Conservation (phyloP, 164 flowering plant genomes). For the Taxillus chinensis region DNA sequence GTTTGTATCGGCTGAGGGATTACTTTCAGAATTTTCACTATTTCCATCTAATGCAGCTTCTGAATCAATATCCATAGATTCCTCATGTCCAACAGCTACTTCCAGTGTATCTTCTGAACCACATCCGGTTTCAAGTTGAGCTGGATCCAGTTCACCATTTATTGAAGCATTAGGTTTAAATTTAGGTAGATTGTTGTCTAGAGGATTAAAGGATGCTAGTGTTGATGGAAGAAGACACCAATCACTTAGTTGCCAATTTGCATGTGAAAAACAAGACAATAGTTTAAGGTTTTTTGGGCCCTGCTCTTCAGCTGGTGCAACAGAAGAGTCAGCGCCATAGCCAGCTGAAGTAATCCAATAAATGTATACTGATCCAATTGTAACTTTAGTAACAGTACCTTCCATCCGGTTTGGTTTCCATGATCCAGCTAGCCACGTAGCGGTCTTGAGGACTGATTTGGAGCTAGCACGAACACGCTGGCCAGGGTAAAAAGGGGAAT, state of each 20-base stretch:
- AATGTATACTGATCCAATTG: slow-evolving; percentile 72
- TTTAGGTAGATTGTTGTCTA: slow-evolving; percentile 26
- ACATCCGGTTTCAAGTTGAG: slow-evolving; percentile 24
- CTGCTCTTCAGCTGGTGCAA: slow-evolving; percentile 89
- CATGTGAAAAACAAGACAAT: slow-evolving; percentile 76
- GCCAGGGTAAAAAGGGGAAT: slow-evolving; percentile 86
- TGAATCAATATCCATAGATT: slow-evolving; percentile 35
- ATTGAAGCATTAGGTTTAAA: slow-evolving; percentile 20
- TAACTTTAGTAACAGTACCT: slow-evolving; percentile 81
- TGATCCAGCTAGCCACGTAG: slow-evolving; percentile 75
- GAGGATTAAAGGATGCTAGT: slow-evolving; percentile 18
- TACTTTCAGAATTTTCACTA: slow-evolving; percentile 16
- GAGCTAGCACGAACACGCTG: slow-evolving; percentile 80
- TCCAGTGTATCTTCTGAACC: slow-evolving; percentile 30
- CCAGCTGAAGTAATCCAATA: slow-evolving; percentile 96
- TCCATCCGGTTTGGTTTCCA: slow-evolving; percentile 77
- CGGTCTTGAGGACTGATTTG: slow-evolving; percentile 77
- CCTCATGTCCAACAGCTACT: slow-evolving; percentile 25
- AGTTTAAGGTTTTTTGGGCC: slow-evolving; percentile 65
- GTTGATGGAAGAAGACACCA: slow-evolving; percentile 75
- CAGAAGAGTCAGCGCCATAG: slow-evolving; percentile 70
- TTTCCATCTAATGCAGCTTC: slow-evolving; percentile 23
- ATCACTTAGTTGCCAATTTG: slow-evolving; percentile 96
- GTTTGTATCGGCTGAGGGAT: slow-evolving; percentile 24
- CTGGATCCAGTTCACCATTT: slow-evolving; percentile 22